These are phyloP conservation scores for Aspergillus pseudoviridinutans DNA, from an alignment of 2,329 filamentous ascomycete genomes.

Conservation along the genomic window DNA sequence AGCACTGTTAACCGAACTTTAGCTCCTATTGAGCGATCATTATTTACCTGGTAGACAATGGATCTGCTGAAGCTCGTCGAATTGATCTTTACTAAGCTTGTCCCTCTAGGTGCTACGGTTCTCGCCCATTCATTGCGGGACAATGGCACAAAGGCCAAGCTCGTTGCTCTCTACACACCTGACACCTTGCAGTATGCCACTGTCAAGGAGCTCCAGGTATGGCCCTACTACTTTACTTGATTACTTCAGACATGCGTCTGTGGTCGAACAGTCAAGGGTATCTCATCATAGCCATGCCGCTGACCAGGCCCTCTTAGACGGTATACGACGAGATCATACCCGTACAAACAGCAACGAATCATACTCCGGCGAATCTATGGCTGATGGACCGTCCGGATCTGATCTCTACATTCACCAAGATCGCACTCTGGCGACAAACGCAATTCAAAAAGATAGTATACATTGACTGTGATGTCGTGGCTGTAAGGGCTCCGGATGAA, in stretches of 20 bases:
- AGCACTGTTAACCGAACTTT: constrained; percentile 13
- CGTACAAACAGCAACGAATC: constrained; percentile 74
- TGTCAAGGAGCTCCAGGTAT: constrained; percentile 72
- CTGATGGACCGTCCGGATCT: constrained; percentile 91
- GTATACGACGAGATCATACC: constrained; percentile 88
- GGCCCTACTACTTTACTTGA: neutral
- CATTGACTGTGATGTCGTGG: constrained; percentile 90
- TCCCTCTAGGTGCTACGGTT: constrained; percentile 72
- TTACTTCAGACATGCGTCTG: constrained; percentile 1
- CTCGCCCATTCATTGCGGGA: constrained; percentile 92
- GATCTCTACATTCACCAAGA: constrained; percentile 92
- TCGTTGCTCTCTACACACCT: constrained; percentile 77
- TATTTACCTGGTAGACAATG: constrained; percentile 77
- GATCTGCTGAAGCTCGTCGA: neutral
- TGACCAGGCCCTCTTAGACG: constrained; percentile 49
- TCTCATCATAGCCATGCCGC: constrained; percentile 8
- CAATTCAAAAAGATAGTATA: constrained; percentile 93
- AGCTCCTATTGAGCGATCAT: constrained; percentile 88
- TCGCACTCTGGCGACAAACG: constrained; percentile 85
- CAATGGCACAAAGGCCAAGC: constrained; percentile 77
- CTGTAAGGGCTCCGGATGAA: constrained; percentile 85
- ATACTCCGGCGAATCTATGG: constrained; percentile 73
- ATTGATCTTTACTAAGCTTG: constrained; percentile 12
- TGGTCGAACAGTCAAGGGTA: neutral
- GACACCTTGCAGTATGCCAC: constrained; percentile 73